Evolutionary conservation across 2,329 filamentous ascomycete genomes (phyloP), one percentile per base, ranked within the genome.

Genomic region (Aurifilum marmelostoma): DNA sequence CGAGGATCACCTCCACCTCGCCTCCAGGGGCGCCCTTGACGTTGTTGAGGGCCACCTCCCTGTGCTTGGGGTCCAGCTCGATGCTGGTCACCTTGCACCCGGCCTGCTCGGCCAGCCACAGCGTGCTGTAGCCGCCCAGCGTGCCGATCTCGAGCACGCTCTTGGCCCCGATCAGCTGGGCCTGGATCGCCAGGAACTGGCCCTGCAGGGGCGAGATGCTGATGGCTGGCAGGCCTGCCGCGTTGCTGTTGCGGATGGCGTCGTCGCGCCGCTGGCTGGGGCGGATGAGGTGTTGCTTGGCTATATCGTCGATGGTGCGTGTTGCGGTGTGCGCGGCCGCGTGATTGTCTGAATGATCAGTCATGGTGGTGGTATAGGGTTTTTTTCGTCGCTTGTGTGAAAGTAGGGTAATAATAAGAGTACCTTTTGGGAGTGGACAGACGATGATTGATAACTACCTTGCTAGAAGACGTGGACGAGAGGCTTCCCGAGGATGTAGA

Each of bases 121-220:
- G 84, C 18, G 83, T 81, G 1, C 81, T 82, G 75, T 86, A 88
- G 9, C 82, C 86, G 16, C 85, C 85, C 34, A 88, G 75, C 0
- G 84, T 87, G 32, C 86, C 86, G 62, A 88, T 77, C 73, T 89
- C 86, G 47, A 88, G 82, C 2, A 83, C 77, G 5, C 76, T 73
- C 66, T 79, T 78, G 50, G 78, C 79, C 29, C 74, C 72, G 1
- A 78, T 76, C 43, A 80, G 70, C 60, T 77, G 76, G 64, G 77
- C 76, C 59, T 81, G 80, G 18, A 83, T 72, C 14, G 80, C 75
- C 11, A 84, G 75, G 61, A 77, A 78, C 67, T 80, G 79, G 39
- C 80, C 81, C 58, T 79, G 74, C 11, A 77, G 73, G 0, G 77
- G 73, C 3, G 76, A 75, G 50, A 82, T 76, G 58, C 75, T 76